Evolutionary conservation across 2,329 filamentous ascomycete genomes (phyloP), one percentile per base, ranked within the genome.

Genomic region (Aureobasidium lini): DNA sequence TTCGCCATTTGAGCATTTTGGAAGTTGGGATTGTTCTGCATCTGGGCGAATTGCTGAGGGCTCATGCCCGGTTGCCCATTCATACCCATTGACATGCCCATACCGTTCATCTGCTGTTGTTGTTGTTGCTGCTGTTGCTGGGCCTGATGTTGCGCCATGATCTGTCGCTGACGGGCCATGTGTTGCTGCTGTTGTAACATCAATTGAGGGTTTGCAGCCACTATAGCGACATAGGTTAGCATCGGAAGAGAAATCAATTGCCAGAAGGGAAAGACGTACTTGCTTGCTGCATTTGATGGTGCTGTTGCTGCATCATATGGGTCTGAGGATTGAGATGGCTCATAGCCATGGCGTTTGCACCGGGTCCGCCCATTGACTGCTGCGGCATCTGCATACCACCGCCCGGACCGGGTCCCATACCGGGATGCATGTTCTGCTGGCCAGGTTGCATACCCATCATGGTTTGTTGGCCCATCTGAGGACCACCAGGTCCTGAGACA

Each of bases 371-470:
- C 61, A 84, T 82, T 57, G 77, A 69, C 46, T 70, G 68, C 43
- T 65, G 67, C 34, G 66, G 65, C 67, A 71, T 69, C 40, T 65
- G 67, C 68, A 71, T 71, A 29, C 66, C 69, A 40, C 61, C 64
- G 32, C 67, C 68, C 39, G 68, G 68, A 18, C 65, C 63, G 49
- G 61, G 62, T 31, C 59, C 62, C 61, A 64, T 64, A 54, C 76
- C 76, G 37, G 62, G 64, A 32, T 64, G 66, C 61, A 83, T 83
- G 57, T 78, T 81, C 64, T 76, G 77, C 57, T 79, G 80, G 62
- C 86, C 84, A 32, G 86, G 86, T 63, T 87, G 87, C 84, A 92
- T 89, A 60, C 82, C 85, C 87, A 92, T 90, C 80, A 91, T 83
- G 60, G 84, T 81, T 31, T 80, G 80, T 67, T 88, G 86, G 70